phyloP scores from a whole-genome alignment of 768 basidiomycete species.

The Termitomyces sp. region DNA sequence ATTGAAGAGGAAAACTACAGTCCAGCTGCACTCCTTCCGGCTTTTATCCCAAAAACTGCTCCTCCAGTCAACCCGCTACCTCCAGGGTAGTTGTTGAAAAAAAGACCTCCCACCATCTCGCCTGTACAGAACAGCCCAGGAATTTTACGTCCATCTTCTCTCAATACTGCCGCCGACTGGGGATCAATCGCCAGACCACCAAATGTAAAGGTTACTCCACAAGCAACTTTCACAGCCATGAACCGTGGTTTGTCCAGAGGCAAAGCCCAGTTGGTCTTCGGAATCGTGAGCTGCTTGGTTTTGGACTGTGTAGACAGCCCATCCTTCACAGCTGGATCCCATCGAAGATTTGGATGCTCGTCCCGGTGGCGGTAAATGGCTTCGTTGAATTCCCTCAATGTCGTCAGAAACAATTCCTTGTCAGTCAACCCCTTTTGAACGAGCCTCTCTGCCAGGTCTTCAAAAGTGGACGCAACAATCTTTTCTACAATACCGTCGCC shows the following conservation, averaged over 20 bases:
- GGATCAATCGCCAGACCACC: conserved; percentile 62
- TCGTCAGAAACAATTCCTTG: conserved; percentile 36
- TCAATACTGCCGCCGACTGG: conserved; percentile 45
- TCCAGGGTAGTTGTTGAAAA: conserved; percentile 64
- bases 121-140: conserved; percentile 60
- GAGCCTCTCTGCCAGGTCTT: conserved; percentile 47
- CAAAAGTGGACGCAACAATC: conserved; percentile 39
- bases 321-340: conserved; percentile 67
- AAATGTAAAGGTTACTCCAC: conserved; percentile 72
- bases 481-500: conserved; percentile 56
- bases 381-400: conserved; percentile 45
- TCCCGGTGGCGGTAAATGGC: conserved; percentile 34
- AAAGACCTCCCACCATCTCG: conserved; percentile 65
- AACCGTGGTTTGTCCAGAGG: conserved; percentile 48
- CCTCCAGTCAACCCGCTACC: conserved; percentile 63
- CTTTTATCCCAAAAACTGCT: conserved; percentile 59
- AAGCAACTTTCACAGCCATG: conserved; percentile 62
- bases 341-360: conserved; percentile 30
- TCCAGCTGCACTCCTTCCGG: conserved; percentile 41
- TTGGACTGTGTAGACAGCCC: conserved; percentile 48
- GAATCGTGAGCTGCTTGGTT: conserved; percentile 26
- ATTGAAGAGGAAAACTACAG: not conserved
- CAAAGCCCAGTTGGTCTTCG: conserved; percentile 71
- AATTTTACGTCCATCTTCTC: conserved; percentile 37
- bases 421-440: conserved; percentile 40